Percentiles rank a stretch among this genome's conserved stretches.
Conservation (phyloP, 352 stramenopile species). For the Globisporangium alternatum region DNA sequence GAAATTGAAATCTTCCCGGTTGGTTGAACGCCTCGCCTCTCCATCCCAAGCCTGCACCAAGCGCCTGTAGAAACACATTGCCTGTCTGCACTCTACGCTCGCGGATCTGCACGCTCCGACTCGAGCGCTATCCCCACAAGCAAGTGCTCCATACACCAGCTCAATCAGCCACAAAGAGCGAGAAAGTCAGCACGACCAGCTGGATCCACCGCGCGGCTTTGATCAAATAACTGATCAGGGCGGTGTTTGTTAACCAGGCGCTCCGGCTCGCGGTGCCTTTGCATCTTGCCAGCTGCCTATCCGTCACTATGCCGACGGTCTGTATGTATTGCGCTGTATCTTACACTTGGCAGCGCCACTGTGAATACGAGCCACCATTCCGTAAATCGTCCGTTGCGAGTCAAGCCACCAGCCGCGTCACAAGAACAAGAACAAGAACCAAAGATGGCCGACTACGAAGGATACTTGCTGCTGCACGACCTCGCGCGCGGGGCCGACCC, state of each 20-base stretch:
- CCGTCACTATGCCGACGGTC: neutral
- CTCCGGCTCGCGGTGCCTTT: conserved; percentile 8
- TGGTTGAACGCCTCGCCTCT: conserved; percentile 2
- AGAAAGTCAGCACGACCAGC: conserved; percentile 15
- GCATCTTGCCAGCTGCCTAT: conserved; percentile 1
- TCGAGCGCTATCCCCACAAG: neutral
- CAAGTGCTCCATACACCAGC: no score
- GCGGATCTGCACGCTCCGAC: no score
- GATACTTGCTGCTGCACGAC: conserved; percentile 73
- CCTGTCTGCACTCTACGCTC: conserved; percentile 2
- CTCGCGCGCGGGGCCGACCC: conserved; percentile 34
- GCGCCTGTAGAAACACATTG: neutral
- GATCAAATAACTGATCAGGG: neutral
- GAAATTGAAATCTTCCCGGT: neutral
- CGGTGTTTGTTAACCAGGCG: neutral
- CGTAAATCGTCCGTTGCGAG: conserved; percentile 1
- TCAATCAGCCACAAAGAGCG: neutral
- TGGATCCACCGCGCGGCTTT: conserved; percentile 5
- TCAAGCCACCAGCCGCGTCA: neutral
- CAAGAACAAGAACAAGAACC: neutral
- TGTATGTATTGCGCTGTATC: neutral
- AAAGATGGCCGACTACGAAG: conserved; percentile 79
- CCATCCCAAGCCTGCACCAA: neutral
- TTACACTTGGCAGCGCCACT: neutral
- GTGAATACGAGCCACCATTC: neutral